Conservation (phyloP, 306 rosid species). For the Canavalia ensiformis region DNA sequence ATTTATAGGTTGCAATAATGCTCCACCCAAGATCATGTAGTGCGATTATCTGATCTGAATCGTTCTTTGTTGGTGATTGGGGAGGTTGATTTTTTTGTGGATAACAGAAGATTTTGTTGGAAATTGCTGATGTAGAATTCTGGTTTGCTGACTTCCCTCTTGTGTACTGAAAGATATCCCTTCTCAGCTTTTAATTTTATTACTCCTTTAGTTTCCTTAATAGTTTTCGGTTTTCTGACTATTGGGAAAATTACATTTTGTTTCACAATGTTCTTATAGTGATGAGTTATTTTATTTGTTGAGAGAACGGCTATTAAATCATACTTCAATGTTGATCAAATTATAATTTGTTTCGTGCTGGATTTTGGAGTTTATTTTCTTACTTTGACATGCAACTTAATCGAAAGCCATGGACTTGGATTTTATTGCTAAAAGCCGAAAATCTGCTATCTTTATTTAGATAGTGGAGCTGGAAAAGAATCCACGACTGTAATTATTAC, state of each 20-base stretch:
- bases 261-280: constrained; percentile 16
- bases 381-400: background rate
- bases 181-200: constrained; percentile 10
- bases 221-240: background rate
- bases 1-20: constrained; percentile 29
- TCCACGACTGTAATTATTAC: background rate
- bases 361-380: background rate
- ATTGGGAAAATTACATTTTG: constrained; percentile 16
- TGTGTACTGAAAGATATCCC: background rate
- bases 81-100: constrained; percentile 24
- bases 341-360: background rate
- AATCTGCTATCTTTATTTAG: background rate
- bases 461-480: constrained; percentile 15
- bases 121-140: constrained; percentile 29
- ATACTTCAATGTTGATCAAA: constrained; percentile 23
- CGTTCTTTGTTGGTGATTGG: background rate
- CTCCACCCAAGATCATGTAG: constrained; percentile 5
- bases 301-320: background rate
- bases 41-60: constrained; percentile 4
- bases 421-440: background rate
- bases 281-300: background rate
- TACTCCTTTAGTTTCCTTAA: constrained; percentile 9
- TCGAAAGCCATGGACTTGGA: background rate
- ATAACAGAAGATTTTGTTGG: constrained; percentile 34
- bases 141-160: constrained; percentile 5